phyloP scores from a whole-genome alignment of 2,329 filamentous ascomycete genomes.

The Monilinia fructigena region DNA sequence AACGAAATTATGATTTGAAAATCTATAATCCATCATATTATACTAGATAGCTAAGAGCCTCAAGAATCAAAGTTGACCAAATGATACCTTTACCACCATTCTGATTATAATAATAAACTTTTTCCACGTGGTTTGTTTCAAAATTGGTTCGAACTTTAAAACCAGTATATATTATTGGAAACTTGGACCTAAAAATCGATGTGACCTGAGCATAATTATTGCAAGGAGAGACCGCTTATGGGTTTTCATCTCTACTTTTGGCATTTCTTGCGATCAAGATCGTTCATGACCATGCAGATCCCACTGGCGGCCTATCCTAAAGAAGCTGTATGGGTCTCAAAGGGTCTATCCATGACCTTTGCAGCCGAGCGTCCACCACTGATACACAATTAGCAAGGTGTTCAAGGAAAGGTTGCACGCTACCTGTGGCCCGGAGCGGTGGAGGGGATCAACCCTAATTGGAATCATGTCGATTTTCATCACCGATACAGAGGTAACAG shows the following conservation, averaged over 20 bases:
- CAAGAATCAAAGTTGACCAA: background rate
- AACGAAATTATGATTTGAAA: constrained; percentile 5
- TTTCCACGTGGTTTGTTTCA: background rate
- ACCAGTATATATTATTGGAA: background rate
- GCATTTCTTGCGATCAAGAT: background rate
- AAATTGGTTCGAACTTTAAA: background rate
- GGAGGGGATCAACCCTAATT: too few species aligned
- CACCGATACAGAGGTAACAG: too few species aligned
- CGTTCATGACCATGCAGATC: background rate
- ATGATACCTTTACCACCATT: background rate
- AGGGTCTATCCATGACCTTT: too few species aligned
- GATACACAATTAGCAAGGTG: too few species aligned
- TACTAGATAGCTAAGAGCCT: background rate
- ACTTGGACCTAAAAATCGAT: background rate
- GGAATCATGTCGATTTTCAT: too few species aligned
- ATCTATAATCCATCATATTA: background rate
- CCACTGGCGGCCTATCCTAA: background rate
- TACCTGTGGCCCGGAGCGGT: too few species aligned
- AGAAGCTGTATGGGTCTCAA: background rate
- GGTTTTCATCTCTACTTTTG: background rate
- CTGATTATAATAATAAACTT: background rate
- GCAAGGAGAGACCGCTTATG: background rate
- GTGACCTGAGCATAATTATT: background rate
- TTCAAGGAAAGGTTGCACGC: too few species aligned
- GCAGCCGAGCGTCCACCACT: background rate